Conservation (phyloP, 139 green algal genomes). For the Tetraselmis chui region DNA sequence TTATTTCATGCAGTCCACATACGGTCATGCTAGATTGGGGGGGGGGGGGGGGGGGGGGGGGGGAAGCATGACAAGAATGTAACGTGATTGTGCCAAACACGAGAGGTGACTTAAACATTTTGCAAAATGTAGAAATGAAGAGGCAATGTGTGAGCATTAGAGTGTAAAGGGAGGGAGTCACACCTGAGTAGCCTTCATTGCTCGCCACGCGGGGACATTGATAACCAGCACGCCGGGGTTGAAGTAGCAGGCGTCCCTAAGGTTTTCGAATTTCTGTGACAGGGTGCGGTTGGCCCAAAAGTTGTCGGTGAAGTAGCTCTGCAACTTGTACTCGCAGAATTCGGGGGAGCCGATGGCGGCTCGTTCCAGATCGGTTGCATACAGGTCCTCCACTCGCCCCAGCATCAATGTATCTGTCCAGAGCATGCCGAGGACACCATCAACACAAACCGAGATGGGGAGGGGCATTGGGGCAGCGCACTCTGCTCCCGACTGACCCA, state of each 20-base stretch:
- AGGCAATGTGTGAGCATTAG: not conserved
- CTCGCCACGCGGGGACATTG: not conserved
- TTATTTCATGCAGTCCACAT: no score
- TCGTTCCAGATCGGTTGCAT: not conserved
- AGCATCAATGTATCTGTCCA: not conserved
- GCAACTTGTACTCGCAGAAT: conserved; percentile 4
- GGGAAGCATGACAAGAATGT: no score
- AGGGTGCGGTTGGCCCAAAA: not conserved
- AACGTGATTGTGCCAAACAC: no score
- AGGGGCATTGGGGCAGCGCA: no score
- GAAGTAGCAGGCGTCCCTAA: not conserved
- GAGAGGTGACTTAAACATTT: not conserved
- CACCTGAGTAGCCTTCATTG: not conserved
- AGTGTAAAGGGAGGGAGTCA: not conserved
- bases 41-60: no score
- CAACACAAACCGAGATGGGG: no score
- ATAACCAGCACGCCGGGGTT: not conserved
- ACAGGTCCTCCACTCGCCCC: not conserved
- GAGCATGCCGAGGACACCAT: not conserved
- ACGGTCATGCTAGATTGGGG: no score
- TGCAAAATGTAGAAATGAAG: no score
- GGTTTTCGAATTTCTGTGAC: not conserved
- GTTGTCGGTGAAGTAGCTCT: not conserved
- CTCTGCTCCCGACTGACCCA: not conserved
- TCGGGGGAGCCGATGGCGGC: conserved; percentile 3